phyloP scores from a whole-genome alignment of 2,329 filamentous ascomycete genomes.

The Fusarium proliferatum region DNA sequence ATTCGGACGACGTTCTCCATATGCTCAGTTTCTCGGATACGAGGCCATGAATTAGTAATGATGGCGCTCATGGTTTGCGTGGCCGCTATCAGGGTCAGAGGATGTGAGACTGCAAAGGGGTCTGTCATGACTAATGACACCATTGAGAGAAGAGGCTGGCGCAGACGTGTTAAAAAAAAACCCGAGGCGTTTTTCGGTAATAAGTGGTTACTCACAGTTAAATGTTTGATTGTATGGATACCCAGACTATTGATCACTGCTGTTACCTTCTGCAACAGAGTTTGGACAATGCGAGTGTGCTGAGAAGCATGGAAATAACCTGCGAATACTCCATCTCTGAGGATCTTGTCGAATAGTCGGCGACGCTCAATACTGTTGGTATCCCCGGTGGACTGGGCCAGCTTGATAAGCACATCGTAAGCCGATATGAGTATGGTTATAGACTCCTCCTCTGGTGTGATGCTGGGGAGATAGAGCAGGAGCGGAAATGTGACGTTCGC shows the following conservation, averaged over 20 bases:
- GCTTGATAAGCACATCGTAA: conserved; percentile 72
- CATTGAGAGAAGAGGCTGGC: conserved; percentile 73
- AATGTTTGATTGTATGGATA: conserved; percentile 73
- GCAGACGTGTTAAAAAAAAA: conserved; percentile 17
- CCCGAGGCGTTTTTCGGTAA: not conserved
- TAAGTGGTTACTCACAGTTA: conserved; percentile 61
- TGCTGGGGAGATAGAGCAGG: conserved; percentile 78
- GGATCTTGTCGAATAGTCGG: conserved; percentile 62
- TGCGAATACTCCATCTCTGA: conserved; percentile 66
- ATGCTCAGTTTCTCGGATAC: conserved; percentile 66
- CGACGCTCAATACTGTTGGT: conserved; percentile 44
- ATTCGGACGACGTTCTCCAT: conserved; percentile 72
- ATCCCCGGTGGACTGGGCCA: conserved; percentile 55
- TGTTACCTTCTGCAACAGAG: conserved; percentile 64
- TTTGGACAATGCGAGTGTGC: conserved; percentile 65
- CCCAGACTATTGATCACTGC: conserved; percentile 67
- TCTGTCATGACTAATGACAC: conserved; percentile 73
- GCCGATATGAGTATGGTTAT: conserved; percentile 70
- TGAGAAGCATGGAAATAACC: conserved; percentile 69
- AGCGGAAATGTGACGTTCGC: conserved; percentile 76
- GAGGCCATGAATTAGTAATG: conserved; percentile 75
- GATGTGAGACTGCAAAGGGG: conserved; percentile 70
- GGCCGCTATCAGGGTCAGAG: conserved; percentile 64
- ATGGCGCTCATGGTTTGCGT: conserved; percentile 65
- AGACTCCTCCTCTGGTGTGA: conserved; percentile 81